Evolutionary conservation across 1,284 basidiomycete species (phyloP).

Genomic region (Taiwanofungus camphoratus): DNA sequence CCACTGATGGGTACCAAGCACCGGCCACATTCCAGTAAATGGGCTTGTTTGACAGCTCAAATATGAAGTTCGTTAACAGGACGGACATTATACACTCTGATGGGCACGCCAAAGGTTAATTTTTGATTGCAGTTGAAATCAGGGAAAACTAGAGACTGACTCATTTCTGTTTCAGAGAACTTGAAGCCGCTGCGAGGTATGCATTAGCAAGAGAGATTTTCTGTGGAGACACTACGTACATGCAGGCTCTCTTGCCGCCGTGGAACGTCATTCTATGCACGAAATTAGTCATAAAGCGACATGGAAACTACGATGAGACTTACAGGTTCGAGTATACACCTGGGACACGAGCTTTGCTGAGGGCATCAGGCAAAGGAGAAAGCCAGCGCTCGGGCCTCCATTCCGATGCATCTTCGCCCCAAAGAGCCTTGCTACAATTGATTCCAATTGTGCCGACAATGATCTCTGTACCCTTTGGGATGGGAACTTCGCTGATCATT

Average conservation of each 20-base stretch:
- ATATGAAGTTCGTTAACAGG: conserved; percentile 13
- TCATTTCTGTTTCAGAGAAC: conserved; percentile 18
- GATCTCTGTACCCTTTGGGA: conserved; percentile 7
- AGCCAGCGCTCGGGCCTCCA: conserved; percentile 20
- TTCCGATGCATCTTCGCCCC: conserved; percentile 16
- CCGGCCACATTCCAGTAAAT: conserved; percentile 20
- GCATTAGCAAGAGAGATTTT: neutral
- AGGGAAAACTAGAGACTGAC: conserved; percentile 5
- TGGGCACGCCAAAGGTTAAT: no score
- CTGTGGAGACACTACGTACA: neutral
- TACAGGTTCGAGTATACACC: conserved; percentile 16
- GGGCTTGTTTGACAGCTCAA: conserved; percentile 12
- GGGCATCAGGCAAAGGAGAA: conserved; percentile 2
- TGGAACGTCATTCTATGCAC: conserved; percentile 1
- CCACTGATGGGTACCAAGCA: conserved; percentile 19
- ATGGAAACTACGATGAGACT: conserved; percentile 2
- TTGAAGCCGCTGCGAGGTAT: conserved; percentile 19
- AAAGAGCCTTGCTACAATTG: conserved; percentile 12
- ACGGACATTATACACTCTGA: conserved; percentile 13
- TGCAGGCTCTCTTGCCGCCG: neutral
- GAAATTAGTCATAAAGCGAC: neutral
- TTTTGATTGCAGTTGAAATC: no score
- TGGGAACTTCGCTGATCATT: conserved; percentile 10
- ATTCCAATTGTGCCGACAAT: conserved; percentile 10
- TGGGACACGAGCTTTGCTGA: conserved; percentile 12